Conservation (phyloP, 2,329 filamentous ascomycete genomes). For the Hymenoscyphus infarciens region DNA sequence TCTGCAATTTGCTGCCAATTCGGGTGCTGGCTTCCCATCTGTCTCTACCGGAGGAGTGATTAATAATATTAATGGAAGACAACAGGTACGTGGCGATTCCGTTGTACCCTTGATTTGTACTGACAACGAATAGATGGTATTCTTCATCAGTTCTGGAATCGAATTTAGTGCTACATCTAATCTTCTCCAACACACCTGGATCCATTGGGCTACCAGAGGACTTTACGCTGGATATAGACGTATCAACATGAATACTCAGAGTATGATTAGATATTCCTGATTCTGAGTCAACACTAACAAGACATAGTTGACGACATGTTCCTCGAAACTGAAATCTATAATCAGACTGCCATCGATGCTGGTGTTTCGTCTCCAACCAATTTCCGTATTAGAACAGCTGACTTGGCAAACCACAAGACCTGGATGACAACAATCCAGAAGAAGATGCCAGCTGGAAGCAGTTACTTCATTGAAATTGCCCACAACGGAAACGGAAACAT, state of each 20-base stretch:
- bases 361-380: conserved; percentile 20
- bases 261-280: background rate
- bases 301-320: conserved; percentile 56
- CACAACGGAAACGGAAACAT: conserved; percentile 52
- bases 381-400: conserved; percentile 47
- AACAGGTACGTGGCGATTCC: conserved; percentile 40
- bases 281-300: background rate
- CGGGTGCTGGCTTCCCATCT: conserved; percentile 37
- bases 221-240: conserved; percentile 20
- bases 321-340: conserved; percentile 45
- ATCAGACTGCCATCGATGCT: conserved; percentile 25
- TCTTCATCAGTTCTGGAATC: conserved; percentile 49
- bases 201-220: conserved; percentile 23
- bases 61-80: conserved; percentile 52
- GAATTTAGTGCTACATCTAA: conserved; percentile 37
- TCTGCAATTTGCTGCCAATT: conserved; percentile 47
- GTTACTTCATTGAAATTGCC: conserved; percentile 49
- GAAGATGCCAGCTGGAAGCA: conserved; percentile 43
- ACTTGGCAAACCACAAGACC: conserved; percentile 42
- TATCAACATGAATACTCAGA: conserved; percentile 22
- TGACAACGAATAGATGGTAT: conserved; percentile 44
- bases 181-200: conserved; percentile 21
- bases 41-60: conserved; percentile 52
- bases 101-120: too few species aligned
- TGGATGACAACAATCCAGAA: conserved; percentile 42